These are phyloP conservation scores for Arthrobotrys megalospora DNA, from an alignment of 2,329 filamentous ascomycete genomes.

Conservation along the genomic window DNA sequence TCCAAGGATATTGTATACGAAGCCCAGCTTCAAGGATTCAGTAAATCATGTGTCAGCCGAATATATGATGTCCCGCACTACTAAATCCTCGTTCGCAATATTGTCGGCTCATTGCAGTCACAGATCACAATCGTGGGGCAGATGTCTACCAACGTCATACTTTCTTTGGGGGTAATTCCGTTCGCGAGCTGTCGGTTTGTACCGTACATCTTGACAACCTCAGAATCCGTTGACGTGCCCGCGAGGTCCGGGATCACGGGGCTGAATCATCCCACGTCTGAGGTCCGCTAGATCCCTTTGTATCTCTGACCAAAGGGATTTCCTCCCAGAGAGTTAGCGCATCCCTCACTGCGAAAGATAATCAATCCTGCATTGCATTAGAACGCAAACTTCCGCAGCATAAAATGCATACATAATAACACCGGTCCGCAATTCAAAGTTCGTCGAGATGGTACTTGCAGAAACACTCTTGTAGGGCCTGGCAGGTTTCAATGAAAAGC, in stretches of 20 bases:
- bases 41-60: conserved; percentile 59
- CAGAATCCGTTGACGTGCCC: conserved; percentile 48
- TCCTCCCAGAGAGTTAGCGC: conserved; percentile 31
- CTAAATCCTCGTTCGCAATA: conserved; percentile 43
- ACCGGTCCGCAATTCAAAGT: conserved; percentile 19
- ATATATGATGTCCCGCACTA: conserved; percentile 59
- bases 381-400: conserved; percentile 56
- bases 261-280: conserved; percentile 61
- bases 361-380: conserved; percentile 41
- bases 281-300: conserved; percentile 34
- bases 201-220: conserved; percentile 23
- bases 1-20: conserved; percentile 61
- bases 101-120: conserved; percentile 35
- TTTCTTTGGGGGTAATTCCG: conserved; percentile 14
- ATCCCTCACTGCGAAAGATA: conserved; percentile 49
- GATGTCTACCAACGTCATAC: conserved; percentile 54
- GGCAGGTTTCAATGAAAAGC: conserved; percentile 24
- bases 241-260: conserved; percentile 56
- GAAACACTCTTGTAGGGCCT: conserved; percentile 38
- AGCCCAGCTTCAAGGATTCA: conserved; percentile 55
- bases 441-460: conserved; percentile 18
- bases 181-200: conserved; percentile 10
- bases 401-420: conserved; percentile 26
- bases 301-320: conserved; percentile 55
- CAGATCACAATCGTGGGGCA: conserved; percentile 56